A percentile compares a stretch with the other conserved stretches of the same genome.
These are phyloP conservation scores for Clausena lansium DNA, from an alignment of 345 rosid species.

Conservation along the genomic window DNA sequence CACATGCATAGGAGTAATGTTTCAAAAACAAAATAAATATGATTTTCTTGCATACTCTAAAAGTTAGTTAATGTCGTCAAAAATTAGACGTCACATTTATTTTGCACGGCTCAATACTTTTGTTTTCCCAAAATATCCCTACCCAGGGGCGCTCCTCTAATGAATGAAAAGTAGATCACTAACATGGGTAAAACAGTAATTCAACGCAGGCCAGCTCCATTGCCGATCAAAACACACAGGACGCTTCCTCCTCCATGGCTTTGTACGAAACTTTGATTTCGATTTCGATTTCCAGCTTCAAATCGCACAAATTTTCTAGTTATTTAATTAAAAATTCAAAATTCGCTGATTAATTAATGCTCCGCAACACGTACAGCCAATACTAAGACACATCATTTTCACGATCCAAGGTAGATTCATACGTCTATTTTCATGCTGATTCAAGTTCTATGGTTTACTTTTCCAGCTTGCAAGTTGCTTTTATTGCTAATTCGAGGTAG, in stretches of 20 bases:
- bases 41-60: no score
- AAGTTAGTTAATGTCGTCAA: neutral
- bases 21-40: neutral
- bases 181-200: conserved; percentile 47
- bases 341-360: conserved; percentile 17
- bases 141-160: neutral
- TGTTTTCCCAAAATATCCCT: conserved; percentile 27
- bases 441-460: conserved; percentile 31
- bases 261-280: conserved; percentile 50
- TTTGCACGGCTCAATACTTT: conserved; percentile 23
- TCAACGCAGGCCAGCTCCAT: conserved; percentile 36
- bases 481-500: neutral
- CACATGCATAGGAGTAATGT: neutral
- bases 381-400: conserved; percentile 10
- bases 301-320: conserved; percentile 25
- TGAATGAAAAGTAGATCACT: neutral
- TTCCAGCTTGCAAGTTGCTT: neutral
- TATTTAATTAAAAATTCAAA: conserved; percentile 22
- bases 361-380: conserved; percentile 7
- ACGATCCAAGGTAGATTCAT: conserved; percentile 41
- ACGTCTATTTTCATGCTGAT: conserved; percentile 26
- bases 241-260: conserved; percentile 66
- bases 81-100: neutral
- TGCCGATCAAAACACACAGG: conserved; percentile 80
- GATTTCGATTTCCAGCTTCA: conserved; percentile 46